A percentile compares a stretch with the other conserved stretches of the same genome.
Evolutionary conservation across 495 filamentous ascomycete species (phyloP).

Genomic region (Aspergillus ostianus): DNA sequence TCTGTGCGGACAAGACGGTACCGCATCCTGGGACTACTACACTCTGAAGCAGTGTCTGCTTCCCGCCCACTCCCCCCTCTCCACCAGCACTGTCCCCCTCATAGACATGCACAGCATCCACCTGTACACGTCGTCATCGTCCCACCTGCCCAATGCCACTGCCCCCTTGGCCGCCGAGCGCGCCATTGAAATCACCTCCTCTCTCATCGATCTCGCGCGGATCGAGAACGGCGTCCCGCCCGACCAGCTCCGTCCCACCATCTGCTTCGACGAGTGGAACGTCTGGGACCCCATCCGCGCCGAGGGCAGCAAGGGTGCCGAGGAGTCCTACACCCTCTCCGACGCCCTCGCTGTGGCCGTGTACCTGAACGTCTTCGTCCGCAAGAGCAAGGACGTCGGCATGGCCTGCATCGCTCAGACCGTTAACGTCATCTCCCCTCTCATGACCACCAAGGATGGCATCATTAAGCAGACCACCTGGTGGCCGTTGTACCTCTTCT

Average conservation of each 20-base stretch:
- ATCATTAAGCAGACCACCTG: conserved; percentile 72
- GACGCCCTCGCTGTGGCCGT: conserved; percentile 72
- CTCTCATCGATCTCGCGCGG: conserved; percentile 69
- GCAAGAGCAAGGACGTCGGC: conserved; percentile 66
- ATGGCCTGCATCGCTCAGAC: conserved; percentile 83
- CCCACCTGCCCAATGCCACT: conserved; percentile 59
- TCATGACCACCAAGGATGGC: conserved; percentile 65
- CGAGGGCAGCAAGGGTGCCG: conserved; percentile 64
- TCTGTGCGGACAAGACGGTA: conserved; percentile 70
- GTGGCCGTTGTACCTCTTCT: conserved; percentile 73
- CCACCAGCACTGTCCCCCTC: conserved; percentile 50
- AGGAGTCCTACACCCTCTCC: conserved; percentile 71
- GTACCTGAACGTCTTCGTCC: conserved; percentile 78
- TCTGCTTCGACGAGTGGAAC: conserved; percentile 88
- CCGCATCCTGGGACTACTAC: conserved; percentile 67
- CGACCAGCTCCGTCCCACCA: conserved; percentile 56
- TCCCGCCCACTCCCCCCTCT: conserved; percentile 37
- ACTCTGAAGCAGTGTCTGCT: conserved; percentile 63
- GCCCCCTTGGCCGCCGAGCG: conserved; percentile 70
- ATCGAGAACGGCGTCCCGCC: conserved; percentile 64
- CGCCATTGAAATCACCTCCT: conserved; percentile 66
- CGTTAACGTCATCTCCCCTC: conserved; percentile 74
- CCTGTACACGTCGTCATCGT: conserved; percentile 61
- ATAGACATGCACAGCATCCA: conserved; percentile 73
- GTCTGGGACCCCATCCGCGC: conserved; percentile 77